These are phyloP conservation scores for Leccinum fibrillosum DNA, from an alignment of 768 basidiomycete genomes.

Conservation along the genomic window DNA sequence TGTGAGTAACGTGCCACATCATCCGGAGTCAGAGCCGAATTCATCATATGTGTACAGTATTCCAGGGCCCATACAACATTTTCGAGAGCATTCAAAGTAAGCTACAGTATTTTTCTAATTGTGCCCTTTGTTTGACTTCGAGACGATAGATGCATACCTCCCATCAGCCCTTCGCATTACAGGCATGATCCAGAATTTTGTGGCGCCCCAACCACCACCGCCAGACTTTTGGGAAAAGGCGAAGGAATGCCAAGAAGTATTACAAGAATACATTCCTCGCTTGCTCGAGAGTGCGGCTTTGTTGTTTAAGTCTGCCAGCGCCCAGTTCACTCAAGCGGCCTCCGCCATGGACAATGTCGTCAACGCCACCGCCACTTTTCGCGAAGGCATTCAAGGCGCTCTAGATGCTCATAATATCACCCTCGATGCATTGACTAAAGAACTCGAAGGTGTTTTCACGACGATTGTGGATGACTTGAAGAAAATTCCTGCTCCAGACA, in stretches of 20 bases:
- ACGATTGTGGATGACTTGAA: background rate
- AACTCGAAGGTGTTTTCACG: conserved; percentile 14
- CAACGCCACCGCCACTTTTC: conserved; percentile 10
- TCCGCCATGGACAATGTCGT: conserved; percentile 11
- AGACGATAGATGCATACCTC: background rate
- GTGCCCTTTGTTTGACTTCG: background rate
- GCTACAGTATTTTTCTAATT: background rate
- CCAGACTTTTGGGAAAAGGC: conserved; percentile 13
- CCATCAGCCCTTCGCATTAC: background rate
- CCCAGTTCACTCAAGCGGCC: conserved; percentile 2
- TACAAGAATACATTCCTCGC: conserved; percentile 3
- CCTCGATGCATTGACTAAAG: conserved; percentile 2
- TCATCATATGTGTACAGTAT: background rate
- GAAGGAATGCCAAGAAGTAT: background rate
- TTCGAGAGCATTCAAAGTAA: conserved; percentile 4
- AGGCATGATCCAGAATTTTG: background rate
- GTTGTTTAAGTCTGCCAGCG: conserved; percentile 1
- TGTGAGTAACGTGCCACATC: background rate
- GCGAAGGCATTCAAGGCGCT: conserved; percentile 3
- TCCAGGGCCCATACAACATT: background rate
- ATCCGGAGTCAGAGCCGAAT: background rate
- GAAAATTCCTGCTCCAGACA: background rate
- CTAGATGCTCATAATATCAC: conserved; percentile 7
- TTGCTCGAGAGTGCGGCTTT: conserved; percentile 1
- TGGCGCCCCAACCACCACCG: background rate